These are phyloP conservation scores for Trichoderma harzianum DNA, from an alignment of 2,329 filamentous ascomycete genomes.

Conservation along the genomic window DNA sequence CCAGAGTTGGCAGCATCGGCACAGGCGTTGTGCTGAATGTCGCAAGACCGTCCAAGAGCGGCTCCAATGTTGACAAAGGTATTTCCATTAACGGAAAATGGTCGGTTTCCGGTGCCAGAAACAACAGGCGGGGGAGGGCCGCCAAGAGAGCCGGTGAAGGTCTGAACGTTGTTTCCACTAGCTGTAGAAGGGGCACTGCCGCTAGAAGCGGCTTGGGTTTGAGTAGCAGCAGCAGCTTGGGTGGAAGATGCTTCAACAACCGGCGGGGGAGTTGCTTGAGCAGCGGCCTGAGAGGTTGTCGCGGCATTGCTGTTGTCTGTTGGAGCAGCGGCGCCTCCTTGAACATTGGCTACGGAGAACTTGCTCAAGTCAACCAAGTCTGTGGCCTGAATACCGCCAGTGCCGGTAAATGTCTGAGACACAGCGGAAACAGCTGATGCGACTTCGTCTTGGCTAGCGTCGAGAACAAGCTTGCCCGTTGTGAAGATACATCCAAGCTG, in stretches of 20 bases:
- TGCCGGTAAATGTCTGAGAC: not conserved
- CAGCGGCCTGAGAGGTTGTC: not conserved
- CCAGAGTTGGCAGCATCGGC: constrained; percentile 56
- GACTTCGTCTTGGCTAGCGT: not conserved
- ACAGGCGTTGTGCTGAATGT: constrained; percentile 61
- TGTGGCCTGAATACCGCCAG: not conserved
- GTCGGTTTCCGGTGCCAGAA: constrained; percentile 35
- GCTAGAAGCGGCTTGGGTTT: not conserved
- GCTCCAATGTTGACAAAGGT: constrained; percentile 55
- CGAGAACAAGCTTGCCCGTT: not conserved
- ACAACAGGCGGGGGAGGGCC: not conserved
- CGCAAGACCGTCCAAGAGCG: constrained; percentile 59
- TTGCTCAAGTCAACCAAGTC: not conserved
- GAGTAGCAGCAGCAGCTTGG: not conserved
- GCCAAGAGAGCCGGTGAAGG: not conserved
- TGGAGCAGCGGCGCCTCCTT: not conserved
- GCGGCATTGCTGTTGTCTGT: not conserved
- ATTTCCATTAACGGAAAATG: constrained; percentile 54
- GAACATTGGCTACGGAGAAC: not conserved
- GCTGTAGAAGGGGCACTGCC: not conserved
- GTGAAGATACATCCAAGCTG: not conserved
- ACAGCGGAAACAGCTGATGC: not conserved
- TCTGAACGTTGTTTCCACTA: not conserved
- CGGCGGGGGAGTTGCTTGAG: not conserved
- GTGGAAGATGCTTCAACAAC: not conserved